Evolutionary conservation across 2,329 filamentous ascomycete species (phyloP).

Genomic region (Aureobasidium sp.): DNA sequence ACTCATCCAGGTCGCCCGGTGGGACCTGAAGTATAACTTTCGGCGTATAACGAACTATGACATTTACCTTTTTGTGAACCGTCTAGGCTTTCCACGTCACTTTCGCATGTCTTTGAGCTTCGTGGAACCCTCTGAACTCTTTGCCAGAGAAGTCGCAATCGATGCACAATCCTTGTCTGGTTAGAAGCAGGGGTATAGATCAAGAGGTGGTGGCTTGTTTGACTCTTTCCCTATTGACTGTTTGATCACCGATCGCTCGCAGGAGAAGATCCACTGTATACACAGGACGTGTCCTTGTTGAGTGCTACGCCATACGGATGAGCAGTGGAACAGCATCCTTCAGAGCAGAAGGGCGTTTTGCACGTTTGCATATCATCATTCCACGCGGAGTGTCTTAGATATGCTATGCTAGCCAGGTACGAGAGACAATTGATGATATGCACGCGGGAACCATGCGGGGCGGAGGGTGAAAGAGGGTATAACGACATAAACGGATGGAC

Average conservation of each 20-base stretch:
- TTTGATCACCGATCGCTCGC: background rate
- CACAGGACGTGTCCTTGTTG: background rate
- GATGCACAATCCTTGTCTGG: background rate
- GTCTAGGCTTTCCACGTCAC: background rate
- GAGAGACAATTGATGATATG: background rate
- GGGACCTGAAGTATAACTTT: background rate
- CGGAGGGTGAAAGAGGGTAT: background rate
- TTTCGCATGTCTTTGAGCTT: background rate
- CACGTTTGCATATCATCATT: background rate
- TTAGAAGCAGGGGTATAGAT: background rate
- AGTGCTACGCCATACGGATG: background rate
- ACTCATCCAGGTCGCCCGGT: background rate
- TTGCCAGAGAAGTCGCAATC: background rate
- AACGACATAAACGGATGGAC: background rate
- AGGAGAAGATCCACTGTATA: background rate
- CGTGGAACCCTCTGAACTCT: background rate
- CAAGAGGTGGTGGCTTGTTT: background rate
- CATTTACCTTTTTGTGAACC: background rate
- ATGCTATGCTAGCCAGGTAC: conserved; percentile 8
- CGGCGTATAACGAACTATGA: conserved; percentile 3
- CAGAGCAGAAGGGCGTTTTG: too few relatives aligned
- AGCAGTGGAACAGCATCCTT: too few relatives aligned
- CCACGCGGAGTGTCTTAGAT: conserved; percentile 3
- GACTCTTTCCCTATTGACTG: background rate
- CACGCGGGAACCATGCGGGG: conserved; percentile 10